phyloP scores from a whole-genome alignment of 352 stramenopile species.

The Phytophthora aleatoria region DNA sequence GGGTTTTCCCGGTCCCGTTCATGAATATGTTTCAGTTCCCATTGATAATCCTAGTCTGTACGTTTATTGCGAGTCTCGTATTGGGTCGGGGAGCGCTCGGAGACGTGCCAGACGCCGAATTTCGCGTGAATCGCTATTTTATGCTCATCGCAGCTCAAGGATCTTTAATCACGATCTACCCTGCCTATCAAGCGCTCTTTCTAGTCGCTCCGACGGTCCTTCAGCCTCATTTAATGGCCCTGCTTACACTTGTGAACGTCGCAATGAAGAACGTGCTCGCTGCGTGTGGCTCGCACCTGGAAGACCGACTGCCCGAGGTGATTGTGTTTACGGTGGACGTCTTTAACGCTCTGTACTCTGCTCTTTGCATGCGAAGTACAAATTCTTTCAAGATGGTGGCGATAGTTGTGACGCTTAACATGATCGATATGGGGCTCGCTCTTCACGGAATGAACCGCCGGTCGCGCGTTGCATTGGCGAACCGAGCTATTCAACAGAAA shows the following conservation, averaged over 20 bases:
- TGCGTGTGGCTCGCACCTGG: conserved; percentile 29
- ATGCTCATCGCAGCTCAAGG: conserved; percentile 31
- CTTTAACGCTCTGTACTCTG: conserved; percentile 46
- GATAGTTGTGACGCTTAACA: conserved; percentile 27
- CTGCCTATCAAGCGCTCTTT: conserved; percentile 34
- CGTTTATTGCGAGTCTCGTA: conserved; percentile 10
- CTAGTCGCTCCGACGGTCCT: conserved; percentile 1
- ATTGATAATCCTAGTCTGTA: conserved; percentile 9
- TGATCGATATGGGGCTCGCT: conserved; percentile 18
- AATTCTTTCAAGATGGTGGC: conserved; percentile 35
- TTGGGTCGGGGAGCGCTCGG: conserved; percentile 13
- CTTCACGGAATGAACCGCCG: conserved; percentile 32
- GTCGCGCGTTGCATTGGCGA: conserved; percentile 20
- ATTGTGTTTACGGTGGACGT: conserved; percentile 47
- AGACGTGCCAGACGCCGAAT: conserved; percentile 20
- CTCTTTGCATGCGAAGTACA: conserved; percentile 36
- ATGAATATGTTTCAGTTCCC: conserved; percentile 32
- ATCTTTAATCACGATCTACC: conserved; percentile 34
- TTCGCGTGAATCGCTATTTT: conserved; percentile 33
- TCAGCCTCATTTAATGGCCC: conserved; percentile 24
- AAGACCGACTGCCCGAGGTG: conserved; percentile 39
- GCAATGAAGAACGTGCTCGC: conserved; percentile 33
- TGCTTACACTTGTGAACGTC: conserved; percentile 44
- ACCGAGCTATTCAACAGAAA: conserved; percentile 15
- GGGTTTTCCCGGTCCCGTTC: conserved; percentile 41